Conservation (phyloP, 2,329 filamentous ascomycete species). For the Aspergillus sp. region DNA sequence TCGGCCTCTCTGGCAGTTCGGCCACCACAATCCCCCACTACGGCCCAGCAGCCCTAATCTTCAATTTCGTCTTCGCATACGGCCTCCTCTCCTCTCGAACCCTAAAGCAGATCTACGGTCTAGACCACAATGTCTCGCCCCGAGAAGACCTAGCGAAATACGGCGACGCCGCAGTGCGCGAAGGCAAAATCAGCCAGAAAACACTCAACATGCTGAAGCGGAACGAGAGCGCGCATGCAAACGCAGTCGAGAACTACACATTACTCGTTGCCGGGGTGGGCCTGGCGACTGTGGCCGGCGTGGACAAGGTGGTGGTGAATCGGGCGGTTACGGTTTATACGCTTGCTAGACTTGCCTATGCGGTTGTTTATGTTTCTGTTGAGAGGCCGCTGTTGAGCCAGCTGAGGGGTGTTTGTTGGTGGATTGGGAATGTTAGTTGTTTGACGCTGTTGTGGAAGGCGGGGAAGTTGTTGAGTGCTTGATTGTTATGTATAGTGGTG, state of each 20-base stretch:
- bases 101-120: slow-evolving; percentile 42
- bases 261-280: slow-evolving; percentile 38
- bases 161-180: slow-evolving; percentile 43
- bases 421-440: slow-evolving; percentile 46
- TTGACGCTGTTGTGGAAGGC: slow-evolving; percentile 37
- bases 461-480: not conserved
- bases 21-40: slow-evolving; percentile 15
- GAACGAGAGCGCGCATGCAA: slow-evolving; percentile 49
- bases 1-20: slow-evolving; percentile 20
- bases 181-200: slow-evolving; percentile 45
- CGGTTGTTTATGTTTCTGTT: slow-evolving; percentile 41
- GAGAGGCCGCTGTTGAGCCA: slow-evolving; percentile 36
- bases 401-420: slow-evolving; percentile 44
- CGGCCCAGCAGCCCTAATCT: slow-evolving; percentile 32
- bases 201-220: slow-evolving; percentile 47
- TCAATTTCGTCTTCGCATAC: slow-evolving; percentile 44
- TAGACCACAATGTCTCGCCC: slow-evolving; percentile 51
- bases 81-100: slow-evolving; percentile 44
- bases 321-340: slow-evolving; percentile 42
- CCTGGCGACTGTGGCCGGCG: slow-evolving; percentile 41
- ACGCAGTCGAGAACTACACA: slow-evolving; percentile 38
- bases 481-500: not conserved
- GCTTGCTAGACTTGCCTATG: slow-evolving; percentile 43
- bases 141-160: slow-evolving; percentile 49
- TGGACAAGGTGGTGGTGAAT: slow-evolving; percentile 40